Percentiles rank a stretch among this genome's conserved stretches.
phyloP scores from a whole-genome alignment of 306 rosid genomes.

The Cyamopsis tetragonoloba region DNA sequence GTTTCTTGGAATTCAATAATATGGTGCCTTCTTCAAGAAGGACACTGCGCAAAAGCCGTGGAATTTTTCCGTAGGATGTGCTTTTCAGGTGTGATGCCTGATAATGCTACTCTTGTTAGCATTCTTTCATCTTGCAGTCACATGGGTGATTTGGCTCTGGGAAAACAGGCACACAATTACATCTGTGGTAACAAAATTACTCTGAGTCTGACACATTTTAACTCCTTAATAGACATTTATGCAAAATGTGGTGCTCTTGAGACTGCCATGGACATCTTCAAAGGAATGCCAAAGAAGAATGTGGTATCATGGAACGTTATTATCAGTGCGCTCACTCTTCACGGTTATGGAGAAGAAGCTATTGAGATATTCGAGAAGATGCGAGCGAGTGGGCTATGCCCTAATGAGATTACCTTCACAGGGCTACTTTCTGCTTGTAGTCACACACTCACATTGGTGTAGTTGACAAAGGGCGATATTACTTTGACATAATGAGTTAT shows the following conservation, averaged over 20 bases:
- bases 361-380: slow-evolving; percentile 51
- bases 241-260: slow-evolving; percentile 65
- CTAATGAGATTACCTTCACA: slow-evolving; percentile 70
- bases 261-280: slow-evolving; percentile 47
- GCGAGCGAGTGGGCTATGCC: slow-evolving; percentile 41
- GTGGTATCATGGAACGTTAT: slow-evolving; percentile 64
- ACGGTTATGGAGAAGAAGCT: slow-evolving; percentile 62
- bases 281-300: slow-evolving; percentile 45
- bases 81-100: slow-evolving; percentile 46
- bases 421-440: slow-evolving; percentile 77
- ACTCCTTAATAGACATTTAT: slow-evolving; percentile 64
- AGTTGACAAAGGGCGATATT: slow-evolving; percentile 47
- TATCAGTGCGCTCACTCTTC: slow-evolving; percentile 63
- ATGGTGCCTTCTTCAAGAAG: slow-evolving; percentile 53
- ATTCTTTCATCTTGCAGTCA: slow-evolving; percentile 64
- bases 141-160: slow-evolving; percentile 60
- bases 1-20: slow-evolving; percentile 82
- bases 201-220: slow-evolving; percentile 38
- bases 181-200: slow-evolving; percentile 30
- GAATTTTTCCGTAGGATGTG: slow-evolving; percentile 56
- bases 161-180: slow-evolving; percentile 46
- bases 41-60: slow-evolving; percentile 48
- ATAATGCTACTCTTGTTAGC: slow-evolving; percentile 59
- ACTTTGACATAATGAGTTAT: slow-evolving; percentile 52
- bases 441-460: slow-evolving; percentile 64